Evolutionary conservation across 306 rosid genomes (phyloP), one percentile per base, ranked within the genome.

Genomic region (Mimosa bimucronata): DNA sequence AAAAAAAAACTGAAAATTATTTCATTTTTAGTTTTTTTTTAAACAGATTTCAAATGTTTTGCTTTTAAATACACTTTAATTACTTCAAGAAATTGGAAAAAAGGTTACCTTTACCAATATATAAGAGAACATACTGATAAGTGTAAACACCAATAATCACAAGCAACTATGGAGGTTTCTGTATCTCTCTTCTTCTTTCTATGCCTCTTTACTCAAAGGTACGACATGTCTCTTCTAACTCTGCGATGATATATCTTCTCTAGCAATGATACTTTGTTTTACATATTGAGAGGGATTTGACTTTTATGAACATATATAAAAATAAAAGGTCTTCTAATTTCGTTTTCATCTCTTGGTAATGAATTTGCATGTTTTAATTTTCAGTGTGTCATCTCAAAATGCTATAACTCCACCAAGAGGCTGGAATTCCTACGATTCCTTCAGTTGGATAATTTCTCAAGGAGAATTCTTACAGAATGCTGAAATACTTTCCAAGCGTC

Each of bases 361-460:
- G 23, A 3, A 15, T 15, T 15, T 26, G 13, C 18, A 44, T 42
- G 26, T 3, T 69, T 46, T 55, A 15, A 25, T 60, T 70, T 44
- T 38, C 82, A 91, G 97, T 73, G 91, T 86, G 40, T 77, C 30
- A 8, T 74, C 90, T 16, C 53, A 85, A 78, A 88, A 62, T 61
- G 92, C 88, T 1, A 66, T 61, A 31, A 25, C 65, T 50, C 98
- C 98, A 19, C 97, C 97, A 68, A 89, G 93, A 81, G 98, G 97
- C 79, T 93, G 98, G 98, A 91, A 93, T 80, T 93, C 98, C 11
- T 93, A 89, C 28, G 91, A 93, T 82, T 77, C 91, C 13, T 93
- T 88, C 77, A 78, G 82, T 79, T 93, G 97, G 98, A 86, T 86
- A 23, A 71, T 91, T 75, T 84, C 93, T 1, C 91, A 93, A 12